Conservation (phyloP, 2,329 filamentous ascomycete genomes). For the Cercospora berteroae region DNA sequence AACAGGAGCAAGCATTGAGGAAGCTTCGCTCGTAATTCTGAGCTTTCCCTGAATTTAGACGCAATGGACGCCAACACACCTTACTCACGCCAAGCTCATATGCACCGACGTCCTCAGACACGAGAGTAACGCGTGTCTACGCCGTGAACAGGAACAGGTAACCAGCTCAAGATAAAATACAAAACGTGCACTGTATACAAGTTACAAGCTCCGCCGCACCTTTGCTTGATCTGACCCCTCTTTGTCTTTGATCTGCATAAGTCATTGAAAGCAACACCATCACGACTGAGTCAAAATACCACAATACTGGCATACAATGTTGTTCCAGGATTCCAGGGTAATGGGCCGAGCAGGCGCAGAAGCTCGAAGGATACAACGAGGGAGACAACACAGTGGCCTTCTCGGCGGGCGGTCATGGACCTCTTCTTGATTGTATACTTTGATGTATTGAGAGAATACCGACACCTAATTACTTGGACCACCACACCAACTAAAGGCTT, state of each 20-base stretch:
- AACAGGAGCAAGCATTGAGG: constrained; percentile 22
- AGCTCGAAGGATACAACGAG: neutral
- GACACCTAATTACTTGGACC: no score
- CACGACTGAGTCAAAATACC: neutral
- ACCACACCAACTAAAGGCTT: no score
- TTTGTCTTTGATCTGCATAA: neutral
- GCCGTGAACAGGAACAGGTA: neutral
- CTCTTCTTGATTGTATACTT: no score
- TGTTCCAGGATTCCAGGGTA: neutral
- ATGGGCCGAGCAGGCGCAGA: neutral
- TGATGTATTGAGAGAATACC: no score
- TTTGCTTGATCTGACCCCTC: neutral
- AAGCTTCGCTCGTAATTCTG: neutral
- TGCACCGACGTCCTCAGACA: neutral
- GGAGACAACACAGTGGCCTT: neutral
- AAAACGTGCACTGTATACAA: neutral
- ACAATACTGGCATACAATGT: neutral
- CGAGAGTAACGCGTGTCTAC: neutral
- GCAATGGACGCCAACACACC: neutral
- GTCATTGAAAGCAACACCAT: neutral
- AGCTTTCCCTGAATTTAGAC: neutral
- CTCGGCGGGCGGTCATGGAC: no score
- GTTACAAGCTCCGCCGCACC: neutral
- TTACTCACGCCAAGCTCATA: neutral
- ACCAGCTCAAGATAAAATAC: neutral